Evolutionary conservation across 805 yeast genomes (phyloP).

Genomic region (Scheffersomyces spartinae): DNA sequence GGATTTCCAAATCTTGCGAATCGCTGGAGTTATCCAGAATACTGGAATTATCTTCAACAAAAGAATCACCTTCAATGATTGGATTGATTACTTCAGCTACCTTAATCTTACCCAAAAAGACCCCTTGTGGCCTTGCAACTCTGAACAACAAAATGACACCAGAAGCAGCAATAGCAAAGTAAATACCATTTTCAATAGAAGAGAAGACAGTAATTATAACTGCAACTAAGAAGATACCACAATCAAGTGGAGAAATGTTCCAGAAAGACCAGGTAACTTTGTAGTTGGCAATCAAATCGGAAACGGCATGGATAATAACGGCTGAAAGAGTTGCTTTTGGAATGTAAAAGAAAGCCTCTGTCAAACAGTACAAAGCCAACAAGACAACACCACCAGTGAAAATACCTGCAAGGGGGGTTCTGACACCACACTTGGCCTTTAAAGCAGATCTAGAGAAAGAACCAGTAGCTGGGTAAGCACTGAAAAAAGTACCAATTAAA

Average conservation of each 20-base stretch:
- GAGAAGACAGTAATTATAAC: conserved; percentile 67
- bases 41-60: conserved; percentile 2
- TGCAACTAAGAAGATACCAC: conserved; percentile 59
- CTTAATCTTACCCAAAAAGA: conserved; percentile 68
- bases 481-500: conserved; percentile 82
- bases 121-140: conserved; percentile 70
- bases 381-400: conserved; percentile 84
- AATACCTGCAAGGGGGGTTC: conserved; percentile 88
- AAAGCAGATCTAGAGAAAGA: conserved; percentile 91
- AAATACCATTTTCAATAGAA: conserved; percentile 79
- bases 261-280: conserved; percentile 58
- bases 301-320: conserved; percentile 86
- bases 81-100: conserved; percentile 67
- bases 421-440: conserved; percentile 90
- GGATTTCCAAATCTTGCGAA: conserved; percentile 31
- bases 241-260: conserved; percentile 65
- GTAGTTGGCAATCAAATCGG: conserved; percentile 68
- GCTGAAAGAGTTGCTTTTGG: conserved; percentile 86
- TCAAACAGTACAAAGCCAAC: conserved; percentile 74
- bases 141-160: conserved; percentile 63
- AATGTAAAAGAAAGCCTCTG: conserved; percentile 75
- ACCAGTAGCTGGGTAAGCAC: conserved; percentile 93
- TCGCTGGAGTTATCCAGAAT: too few relatives aligned
- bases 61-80: conserved; percentile 18
- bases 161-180: conserved; percentile 82